These are phyloP conservation scores for Ampelocalamus luodianensis DNA, from an alignment of 176 grass and related monocot genomes.

Conservation along the genomic window DNA sequence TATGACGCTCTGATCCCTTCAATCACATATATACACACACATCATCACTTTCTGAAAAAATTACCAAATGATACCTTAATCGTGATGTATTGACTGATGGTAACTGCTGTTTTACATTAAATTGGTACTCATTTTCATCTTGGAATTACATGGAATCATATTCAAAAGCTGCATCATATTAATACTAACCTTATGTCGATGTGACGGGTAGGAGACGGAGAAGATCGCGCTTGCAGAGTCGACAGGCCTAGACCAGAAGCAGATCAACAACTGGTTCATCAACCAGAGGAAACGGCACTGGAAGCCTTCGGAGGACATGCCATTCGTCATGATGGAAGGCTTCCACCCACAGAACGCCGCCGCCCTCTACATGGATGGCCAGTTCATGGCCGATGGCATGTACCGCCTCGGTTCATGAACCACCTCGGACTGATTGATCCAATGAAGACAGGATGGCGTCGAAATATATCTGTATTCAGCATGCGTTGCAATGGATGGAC, in stretches of 20 bases:
- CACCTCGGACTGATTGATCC: not conserved
- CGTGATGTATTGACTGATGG: not conserved
- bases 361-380: constrained; percentile 57
- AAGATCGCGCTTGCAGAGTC: constrained; percentile 66
- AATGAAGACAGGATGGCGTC: not conserved
- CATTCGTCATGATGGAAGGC: constrained; percentile 72
- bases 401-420: constrained; percentile 62
- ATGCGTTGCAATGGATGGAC: constrained; percentile 45
- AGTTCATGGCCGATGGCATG: constrained; percentile 65
- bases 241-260: constrained; percentile 78
- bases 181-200: not conserved
- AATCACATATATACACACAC: not conserved
- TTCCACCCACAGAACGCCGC: constrained; percentile 64
- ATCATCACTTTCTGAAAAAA: not conserved
- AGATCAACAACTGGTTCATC: constrained; percentile 91
- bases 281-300: constrained; percentile 85
- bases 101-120: not conserved
- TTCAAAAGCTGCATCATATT: not conserved
- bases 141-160: not conserved
- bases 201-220: constrained; percentile 54
- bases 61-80: not conserved
- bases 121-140: not conserved
- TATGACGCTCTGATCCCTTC: constrained; percentile 30
- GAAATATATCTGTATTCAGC: constrained; percentile 25
- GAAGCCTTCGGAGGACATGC: constrained; percentile 74